These are phyloP conservation scores for Exophiala mesophila DNA, from an alignment of 2,329 filamentous ascomycete species.

Conservation along the genomic window DNA sequence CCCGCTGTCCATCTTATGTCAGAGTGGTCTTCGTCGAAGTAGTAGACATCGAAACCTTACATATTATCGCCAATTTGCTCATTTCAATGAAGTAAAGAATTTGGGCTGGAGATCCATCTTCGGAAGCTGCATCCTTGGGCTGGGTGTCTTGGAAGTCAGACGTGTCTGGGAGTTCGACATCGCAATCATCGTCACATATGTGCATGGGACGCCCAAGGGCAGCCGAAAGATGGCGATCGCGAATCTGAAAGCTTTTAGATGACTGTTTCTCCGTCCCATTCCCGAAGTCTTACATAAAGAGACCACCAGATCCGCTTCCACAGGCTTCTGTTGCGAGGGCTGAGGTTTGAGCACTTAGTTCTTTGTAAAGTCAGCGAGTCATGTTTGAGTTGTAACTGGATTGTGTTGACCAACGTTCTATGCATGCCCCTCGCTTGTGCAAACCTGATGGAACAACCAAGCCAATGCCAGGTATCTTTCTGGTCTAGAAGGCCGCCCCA, in stretches of 20 bases:
- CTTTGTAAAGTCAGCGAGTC: background rate
- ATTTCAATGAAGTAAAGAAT: too few relatives aligned
- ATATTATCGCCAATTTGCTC: too few relatives aligned
- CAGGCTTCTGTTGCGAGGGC: background rate
- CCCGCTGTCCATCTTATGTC: too few relatives aligned
- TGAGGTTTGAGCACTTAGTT: background rate
- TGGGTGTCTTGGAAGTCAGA: too few relatives aligned
- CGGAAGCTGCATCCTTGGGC: too few relatives aligned
- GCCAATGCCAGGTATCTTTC: slow-evolving; percentile 35
- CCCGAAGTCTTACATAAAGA: background rate
- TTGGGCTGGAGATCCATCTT: too few relatives aligned
- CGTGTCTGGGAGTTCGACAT: background rate
- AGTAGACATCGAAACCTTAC: too few relatives aligned
- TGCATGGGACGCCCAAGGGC: background rate
- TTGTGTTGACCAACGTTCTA: background rate
- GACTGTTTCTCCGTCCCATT: background rate
- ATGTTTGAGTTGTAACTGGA: background rate
- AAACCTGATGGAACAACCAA: slow-evolving; percentile 19
- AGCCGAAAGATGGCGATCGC: background rate
- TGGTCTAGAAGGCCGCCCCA: slow-evolving; percentile 14
- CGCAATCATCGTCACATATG: background rate
- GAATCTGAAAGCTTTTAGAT: background rate
- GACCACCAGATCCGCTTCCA: slow-evolving; percentile 1
- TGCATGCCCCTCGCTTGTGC: slow-evolving; percentile 2
- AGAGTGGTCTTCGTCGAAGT: too few relatives aligned